Evolutionary conservation across 1,284 basidiomycete species (phyloP).

Genomic region (Fistulinella cinereoalba): DNA sequence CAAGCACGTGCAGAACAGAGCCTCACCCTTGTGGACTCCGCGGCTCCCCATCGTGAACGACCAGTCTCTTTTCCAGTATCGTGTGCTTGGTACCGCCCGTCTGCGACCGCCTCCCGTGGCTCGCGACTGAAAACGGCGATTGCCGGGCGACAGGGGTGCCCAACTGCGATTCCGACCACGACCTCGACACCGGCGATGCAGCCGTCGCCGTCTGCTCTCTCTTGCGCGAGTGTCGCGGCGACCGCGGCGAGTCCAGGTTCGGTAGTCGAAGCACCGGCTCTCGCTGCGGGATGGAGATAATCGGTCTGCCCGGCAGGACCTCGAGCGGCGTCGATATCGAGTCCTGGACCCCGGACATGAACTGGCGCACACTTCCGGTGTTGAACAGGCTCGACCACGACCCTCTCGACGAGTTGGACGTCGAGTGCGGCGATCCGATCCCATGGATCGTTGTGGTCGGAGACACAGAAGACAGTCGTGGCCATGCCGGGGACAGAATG

Average conservation of each 20-base stretch:
- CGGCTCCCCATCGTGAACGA: conserved; percentile 32
- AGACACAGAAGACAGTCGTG: conserved; percentile 34
- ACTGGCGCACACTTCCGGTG: conserved; percentile 58
- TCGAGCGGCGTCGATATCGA: conserved; percentile 43
- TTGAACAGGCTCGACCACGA: conserved; percentile 78
- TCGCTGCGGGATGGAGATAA: conserved; percentile 32
- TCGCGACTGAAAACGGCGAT: conserved; percentile 43
- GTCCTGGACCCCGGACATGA: conserved; percentile 57
- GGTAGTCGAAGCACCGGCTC: conserved; percentile 26
- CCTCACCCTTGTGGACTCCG: conserved; percentile 10
- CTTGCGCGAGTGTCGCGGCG: conserved; percentile 19
- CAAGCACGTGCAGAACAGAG: background rate
- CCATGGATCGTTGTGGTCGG: conserved; percentile 35
- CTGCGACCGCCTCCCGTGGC: conserved; percentile 38
- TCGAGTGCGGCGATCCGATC: conserved; percentile 36
- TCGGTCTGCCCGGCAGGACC: conserved; percentile 16
- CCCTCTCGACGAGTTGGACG: conserved; percentile 58
- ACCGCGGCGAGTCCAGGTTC: conserved; percentile 24
- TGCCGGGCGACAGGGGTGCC: conserved; percentile 26
- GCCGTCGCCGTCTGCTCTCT: conserved; percentile 31
- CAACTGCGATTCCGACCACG: conserved; percentile 50
- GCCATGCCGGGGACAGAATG: conserved; percentile 35
- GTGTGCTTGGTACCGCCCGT: conserved; percentile 26
- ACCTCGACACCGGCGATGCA: conserved; percentile 44
- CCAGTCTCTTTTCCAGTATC: conserved; percentile 36